Conservation (phyloP, 495 filamentous ascomycete genomes). For the Penicillium diatomitis region DNA sequence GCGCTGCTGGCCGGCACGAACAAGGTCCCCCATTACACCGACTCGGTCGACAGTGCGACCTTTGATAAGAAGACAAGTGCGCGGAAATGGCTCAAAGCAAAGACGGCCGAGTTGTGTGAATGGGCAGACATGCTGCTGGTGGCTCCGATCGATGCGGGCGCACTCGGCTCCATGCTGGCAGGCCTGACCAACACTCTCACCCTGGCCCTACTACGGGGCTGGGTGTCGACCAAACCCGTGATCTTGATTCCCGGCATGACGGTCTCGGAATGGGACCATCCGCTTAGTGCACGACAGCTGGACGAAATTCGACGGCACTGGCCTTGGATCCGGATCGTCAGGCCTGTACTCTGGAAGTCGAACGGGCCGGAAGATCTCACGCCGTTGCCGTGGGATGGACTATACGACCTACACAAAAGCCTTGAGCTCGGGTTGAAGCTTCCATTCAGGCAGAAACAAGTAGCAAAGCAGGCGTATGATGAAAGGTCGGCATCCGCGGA, state of each 20-base stretch:
- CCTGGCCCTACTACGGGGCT: slow-evolving; percentile 65
- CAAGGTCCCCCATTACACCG: slow-evolving; percentile 40
- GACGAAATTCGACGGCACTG: slow-evolving; percentile 70
- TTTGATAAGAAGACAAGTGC: slow-evolving; percentile 39
- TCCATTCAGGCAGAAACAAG: slow-evolving; percentile 10
- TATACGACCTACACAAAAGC: slow-evolving; percentile 52
- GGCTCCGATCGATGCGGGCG: slow-evolving; percentile 75
- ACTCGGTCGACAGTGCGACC: slow-evolving; percentile 36
- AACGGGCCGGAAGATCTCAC: slow-evolving; percentile 40
- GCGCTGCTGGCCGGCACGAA: slow-evolving; percentile 35
- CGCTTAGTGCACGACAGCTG: slow-evolving; percentile 73
- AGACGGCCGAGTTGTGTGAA: slow-evolving; percentile 64
- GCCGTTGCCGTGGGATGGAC: slow-evolving; percentile 55
- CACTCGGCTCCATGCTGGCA: slow-evolving; percentile 72
- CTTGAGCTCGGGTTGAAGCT: slow-evolving; percentile 47
- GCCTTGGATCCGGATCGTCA: slow-evolving; percentile 67
- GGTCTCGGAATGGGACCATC: slow-evolving; percentile 74
- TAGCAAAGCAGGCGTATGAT: neutral
- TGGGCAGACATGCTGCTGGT: slow-evolving; percentile 84
- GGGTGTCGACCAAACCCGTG: slow-evolving; percentile 77
- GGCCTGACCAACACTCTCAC: slow-evolving; percentile 67
- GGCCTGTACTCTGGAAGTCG: slow-evolving; percentile 67
- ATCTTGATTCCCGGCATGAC: slow-evolving; percentile 78
- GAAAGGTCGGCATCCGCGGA: too few relatives aligned
- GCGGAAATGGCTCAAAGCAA: slow-evolving; percentile 38